Base-by-base conservation (phyloP, 805 yeast species). In the Lachancea sp. region DNA sequence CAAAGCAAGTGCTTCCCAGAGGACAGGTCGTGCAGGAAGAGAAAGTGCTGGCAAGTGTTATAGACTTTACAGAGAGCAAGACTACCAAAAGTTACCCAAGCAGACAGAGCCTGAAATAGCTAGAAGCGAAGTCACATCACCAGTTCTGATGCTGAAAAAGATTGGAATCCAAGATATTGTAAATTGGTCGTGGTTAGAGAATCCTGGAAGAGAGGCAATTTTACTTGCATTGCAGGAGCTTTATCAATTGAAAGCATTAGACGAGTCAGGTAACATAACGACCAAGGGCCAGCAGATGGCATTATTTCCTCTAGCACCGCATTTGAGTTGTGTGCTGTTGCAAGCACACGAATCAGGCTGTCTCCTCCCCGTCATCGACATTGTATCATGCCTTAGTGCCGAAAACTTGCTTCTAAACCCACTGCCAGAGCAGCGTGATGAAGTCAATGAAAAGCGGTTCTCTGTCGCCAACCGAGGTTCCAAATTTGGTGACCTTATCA, bases 21-120 rank as follows among this genome's bases (percentile, higher is more conserved):
- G 99, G 63, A 79, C 89, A 34, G 99, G 99, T 60, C 84, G 99
- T 71, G 97, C 99, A n/a, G 99, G 99, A 46, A 86, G 99, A 77
- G 97, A 92, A 64, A 73, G 78, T 13, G 77, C 83, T 22, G 99
- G 99, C 31, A 90, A 90, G 60, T 85, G 92, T 32, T 92, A 71
- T 63, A 67, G 97, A 44, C 64, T 92, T 26, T 92, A 82, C 60
- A 78, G 84, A 36, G 97, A 90, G 51, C 58, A 65, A 1, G 81
- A 84, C 43, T 90, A 75, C 52, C 43, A 61, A 3, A 72, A 72
- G 47, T 65, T 92, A 40, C 79, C 83, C 1, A 66, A 70, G 34
- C 92, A 87, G 55, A 90, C 95, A 4, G 97, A 90, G 54, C 90
- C 98, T 0, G 98, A 92, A 60, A 90, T 92, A 47, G 69, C 83